A percentile compares a stretch with the other conserved stretches of the same genome.
These are phyloP conservation scores for Suillus sp. DNA, from an alignment of 768 basidiomycete genomes.

Conservation along the genomic window DNA sequence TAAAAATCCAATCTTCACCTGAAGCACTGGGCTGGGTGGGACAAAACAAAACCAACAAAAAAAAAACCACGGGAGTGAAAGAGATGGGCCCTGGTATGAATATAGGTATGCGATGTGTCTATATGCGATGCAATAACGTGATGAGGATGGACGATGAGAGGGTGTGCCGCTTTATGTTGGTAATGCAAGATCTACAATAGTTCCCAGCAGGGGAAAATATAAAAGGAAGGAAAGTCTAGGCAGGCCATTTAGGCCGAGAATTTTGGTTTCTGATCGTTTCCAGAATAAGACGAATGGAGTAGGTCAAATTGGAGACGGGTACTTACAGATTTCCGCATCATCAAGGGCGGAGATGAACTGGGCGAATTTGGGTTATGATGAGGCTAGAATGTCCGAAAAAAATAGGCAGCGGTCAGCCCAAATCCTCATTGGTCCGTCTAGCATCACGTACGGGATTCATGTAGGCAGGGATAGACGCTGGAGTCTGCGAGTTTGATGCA, in stretches of 20 bases:
- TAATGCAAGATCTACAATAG: conserved; percentile 27
- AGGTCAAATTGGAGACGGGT: not conserved
- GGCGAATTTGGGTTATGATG: conserved; percentile 39
- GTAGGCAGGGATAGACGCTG: conserved; percentile 36
- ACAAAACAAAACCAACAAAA: conserved; percentile 13
- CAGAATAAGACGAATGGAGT: conserved; percentile 5
- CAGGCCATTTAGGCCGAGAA: conserved; percentile 30
- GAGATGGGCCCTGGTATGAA: conserved; percentile 36
- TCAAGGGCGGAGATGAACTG: conserved; percentile 46
- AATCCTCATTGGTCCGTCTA: not conserved
- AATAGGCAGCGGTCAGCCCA: conserved; percentile 15
- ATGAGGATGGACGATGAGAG: conserved; percentile 18
- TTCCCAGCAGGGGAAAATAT: conserved; percentile 19
- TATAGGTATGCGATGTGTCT: conserved; percentile 39
- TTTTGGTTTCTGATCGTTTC: conserved; percentile 36
- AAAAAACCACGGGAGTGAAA: conserved; percentile 21
- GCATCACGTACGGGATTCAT: conserved; percentile 38
- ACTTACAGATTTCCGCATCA: conserved; percentile 59
- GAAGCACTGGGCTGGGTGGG: conserved; percentile 21
- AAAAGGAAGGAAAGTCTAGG: conserved; percentile 14
- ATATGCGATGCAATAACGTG: conserved; percentile 30
- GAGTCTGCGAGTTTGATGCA: conserved; percentile 36
- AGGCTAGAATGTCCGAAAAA: conserved; percentile 31
- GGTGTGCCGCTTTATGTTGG: conserved; percentile 22
- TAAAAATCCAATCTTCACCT: conserved; percentile 17